These are phyloP conservation scores for Westerdykella aurantiaca DNA, from an alignment of 2,329 filamentous ascomycete species.

Conservation along the genomic window DNA sequence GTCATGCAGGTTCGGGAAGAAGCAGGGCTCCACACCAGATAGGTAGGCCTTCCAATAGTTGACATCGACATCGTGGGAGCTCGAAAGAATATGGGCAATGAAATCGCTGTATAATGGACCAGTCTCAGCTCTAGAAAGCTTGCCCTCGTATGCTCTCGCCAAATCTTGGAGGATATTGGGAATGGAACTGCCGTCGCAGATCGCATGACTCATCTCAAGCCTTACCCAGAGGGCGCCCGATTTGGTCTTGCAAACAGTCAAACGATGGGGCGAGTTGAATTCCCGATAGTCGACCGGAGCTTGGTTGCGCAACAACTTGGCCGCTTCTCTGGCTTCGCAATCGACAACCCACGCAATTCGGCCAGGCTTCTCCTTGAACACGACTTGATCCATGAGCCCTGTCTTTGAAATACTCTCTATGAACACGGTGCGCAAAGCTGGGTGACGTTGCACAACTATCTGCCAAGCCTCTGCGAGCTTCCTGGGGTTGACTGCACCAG, in stretches of 20 bases:
- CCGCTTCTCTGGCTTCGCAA: constrained; percentile 16
- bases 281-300: constrained; percentile 24
- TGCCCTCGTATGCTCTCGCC: constrained; percentile 41
- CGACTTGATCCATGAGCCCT: constrained; percentile 30
- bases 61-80: constrained; percentile 29
- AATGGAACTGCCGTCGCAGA: constrained; percentile 48
- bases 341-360: constrained; percentile 21
- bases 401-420: constrained; percentile 31
- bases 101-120: constrained; percentile 38
- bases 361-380: constrained; percentile 23
- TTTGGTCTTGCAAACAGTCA: constrained; percentile 42
- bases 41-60: constrained; percentile 45
- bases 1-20: constrained; percentile 41
- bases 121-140: constrained; percentile 31
- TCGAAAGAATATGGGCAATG: constrained; percentile 28
- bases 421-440: constrained; percentile 28
- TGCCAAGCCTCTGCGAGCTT: constrained; percentile 32
- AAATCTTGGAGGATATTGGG: constrained; percentile 46
- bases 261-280: constrained; percentile 40
- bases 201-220: constrained; percentile 48
- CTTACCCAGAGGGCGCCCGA: constrained; percentile 39
- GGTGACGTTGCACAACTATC: constrained; percentile 30
- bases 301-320: constrained; percentile 15
- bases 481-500: constrained; percentile 14
- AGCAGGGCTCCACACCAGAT: constrained; percentile 42